Conservation (phyloP, 2,329 filamentous ascomycete species). For the Septoria petroselini region DNA sequence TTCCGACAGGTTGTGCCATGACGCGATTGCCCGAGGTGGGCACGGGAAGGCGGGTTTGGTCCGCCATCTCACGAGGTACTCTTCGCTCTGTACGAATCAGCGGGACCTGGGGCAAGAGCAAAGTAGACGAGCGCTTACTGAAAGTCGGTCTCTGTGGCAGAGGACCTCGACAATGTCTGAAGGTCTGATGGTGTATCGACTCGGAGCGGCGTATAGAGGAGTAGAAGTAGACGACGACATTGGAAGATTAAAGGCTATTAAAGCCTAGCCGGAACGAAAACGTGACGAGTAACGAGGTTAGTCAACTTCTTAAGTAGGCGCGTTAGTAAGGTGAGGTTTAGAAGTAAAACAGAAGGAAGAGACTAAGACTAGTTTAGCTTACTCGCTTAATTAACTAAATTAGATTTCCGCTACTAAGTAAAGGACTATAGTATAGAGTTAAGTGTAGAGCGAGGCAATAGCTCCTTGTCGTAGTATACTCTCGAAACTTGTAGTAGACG, state of each 20-base stretch:
- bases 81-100: slow-evolving; percentile 34
- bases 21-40: slow-evolving; percentile 35
- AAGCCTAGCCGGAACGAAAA: background rate
- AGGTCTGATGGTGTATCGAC: slow-evolving; percentile 25
- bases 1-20: slow-evolving; percentile 46
- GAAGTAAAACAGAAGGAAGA: too few relatives aligned
- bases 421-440: too few relatives aligned
- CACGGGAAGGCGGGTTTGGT: slow-evolving; percentile 12
- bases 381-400: background rate
- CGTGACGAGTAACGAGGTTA: background rate
- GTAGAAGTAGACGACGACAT: slow-evolving; percentile 14
- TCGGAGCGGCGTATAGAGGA: slow-evolving; percentile 18
- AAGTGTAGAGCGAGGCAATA: too few relatives aligned
- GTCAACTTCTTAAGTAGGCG: background rate
- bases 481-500: too few relatives aligned
- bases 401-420: too few relatives aligned
- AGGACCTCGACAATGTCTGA: slow-evolving; percentile 30
- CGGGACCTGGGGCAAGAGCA: background rate
- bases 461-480: too few relatives aligned
- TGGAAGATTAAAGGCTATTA: background rate
- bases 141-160: slow-evolving; percentile 29
- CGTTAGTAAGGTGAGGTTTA: slow-evolving; percentile 3
- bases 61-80: slow-evolving; percentile 47
- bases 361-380: slow-evolving; percentile 3
- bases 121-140: slow-evolving; percentile 25